Conservation (phyloP, 2,329 filamentous ascomycete species). For the Rhinocladiella similis region DNA sequence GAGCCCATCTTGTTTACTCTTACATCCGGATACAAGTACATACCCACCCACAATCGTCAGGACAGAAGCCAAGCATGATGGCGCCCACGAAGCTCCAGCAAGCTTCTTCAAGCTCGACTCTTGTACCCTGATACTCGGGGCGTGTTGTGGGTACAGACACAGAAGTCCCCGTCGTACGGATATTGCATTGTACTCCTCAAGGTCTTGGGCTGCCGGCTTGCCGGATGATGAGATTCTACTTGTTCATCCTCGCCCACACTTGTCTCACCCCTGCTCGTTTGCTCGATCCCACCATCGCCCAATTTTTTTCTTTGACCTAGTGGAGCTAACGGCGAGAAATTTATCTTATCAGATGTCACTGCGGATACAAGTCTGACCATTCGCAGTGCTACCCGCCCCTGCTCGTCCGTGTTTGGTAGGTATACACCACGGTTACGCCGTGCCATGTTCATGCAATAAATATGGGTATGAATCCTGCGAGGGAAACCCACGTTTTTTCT, state of each 20-base stretch:
- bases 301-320: not conserved
- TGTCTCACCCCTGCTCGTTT: too few species aligned
- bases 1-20: not conserved
- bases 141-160: too few species aligned
- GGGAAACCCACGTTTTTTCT: not conserved
- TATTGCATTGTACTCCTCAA: too few species aligned
- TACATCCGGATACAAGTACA: too few species aligned
- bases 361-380: not conserved
- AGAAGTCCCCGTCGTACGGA: too few species aligned
- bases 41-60: not conserved
- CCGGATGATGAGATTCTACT: too few species aligned
- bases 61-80: not conserved
- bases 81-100: not conserved
- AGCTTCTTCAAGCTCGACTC: not conserved
- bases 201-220: too few species aligned
- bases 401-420: not conserved
- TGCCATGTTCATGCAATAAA: not conserved
- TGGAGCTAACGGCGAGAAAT: not conserved
- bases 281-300: not conserved
- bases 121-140: not conserved
- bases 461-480: not conserved
- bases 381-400: not conserved
- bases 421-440: not conserved
- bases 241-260: too few species aligned
- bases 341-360: constrained; percentile 4